Evolutionary conservation across 2,329 filamentous ascomycete genomes (phyloP).

Genomic region (Fusarium dimerum): DNA sequence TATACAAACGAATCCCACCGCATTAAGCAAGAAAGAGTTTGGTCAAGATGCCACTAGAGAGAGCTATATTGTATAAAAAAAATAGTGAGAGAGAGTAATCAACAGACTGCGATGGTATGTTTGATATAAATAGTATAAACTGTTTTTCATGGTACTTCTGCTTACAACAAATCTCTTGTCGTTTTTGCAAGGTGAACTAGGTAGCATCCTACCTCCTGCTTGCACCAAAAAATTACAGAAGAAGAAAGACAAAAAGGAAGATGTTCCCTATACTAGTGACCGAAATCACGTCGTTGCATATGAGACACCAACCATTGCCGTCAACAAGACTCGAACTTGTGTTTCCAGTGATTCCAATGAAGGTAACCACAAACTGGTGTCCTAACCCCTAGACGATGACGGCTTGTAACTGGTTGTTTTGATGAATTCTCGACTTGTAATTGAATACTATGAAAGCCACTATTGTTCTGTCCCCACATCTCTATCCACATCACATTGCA

Average conservation of each 20-base stretch:
- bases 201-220: too few relatives aligned
- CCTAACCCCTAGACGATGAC: conserved; percentile 12
- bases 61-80: too few relatives aligned
- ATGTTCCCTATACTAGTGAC: background rate
- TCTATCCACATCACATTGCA: background rate
- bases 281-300: background rate
- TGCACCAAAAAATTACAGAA: background rate
- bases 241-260: background rate
- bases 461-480: background rate
- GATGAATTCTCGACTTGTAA: background rate
- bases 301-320: background rate
- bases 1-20: too few relatives aligned
- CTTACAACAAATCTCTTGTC: too few relatives aligned
- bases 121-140: too few relatives aligned
- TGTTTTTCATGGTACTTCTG: too few relatives aligned
- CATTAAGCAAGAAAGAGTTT: too few relatives aligned
- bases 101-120: too few relatives aligned
- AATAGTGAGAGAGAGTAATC: too few relatives aligned
- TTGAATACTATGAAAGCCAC: background rate
- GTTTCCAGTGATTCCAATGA: conserved; percentile 9
- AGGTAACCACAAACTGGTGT: conserved; percentile 10
- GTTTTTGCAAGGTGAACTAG: too few relatives aligned
- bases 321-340: conserved; percentile 9
- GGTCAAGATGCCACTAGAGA: too few relatives aligned
- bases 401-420: background rate